Evolutionary conservation across 148 eudicot genomes (phyloP).

Genomic region (Chenopodium berlandieri): DNA sequence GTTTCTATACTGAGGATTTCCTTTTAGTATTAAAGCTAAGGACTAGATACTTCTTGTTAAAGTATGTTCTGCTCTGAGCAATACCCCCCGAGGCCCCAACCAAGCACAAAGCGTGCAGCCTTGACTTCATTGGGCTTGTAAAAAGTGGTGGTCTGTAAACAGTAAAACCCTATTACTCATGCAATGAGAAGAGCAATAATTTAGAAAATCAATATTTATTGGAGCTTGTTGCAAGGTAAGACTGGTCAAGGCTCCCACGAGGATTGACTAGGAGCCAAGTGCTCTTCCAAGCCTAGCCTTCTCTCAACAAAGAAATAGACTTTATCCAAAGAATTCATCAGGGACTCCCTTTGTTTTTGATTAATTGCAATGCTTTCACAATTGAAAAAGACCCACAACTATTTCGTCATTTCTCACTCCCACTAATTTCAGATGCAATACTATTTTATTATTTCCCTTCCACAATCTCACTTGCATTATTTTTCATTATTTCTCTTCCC

Average conservation of each 20-base stretch:
- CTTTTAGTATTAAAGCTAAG: neutral
- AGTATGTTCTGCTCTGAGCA: neutral
- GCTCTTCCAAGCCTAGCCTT: too few species aligned
- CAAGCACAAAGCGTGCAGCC: too few species aligned
- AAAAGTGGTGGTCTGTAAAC: neutral
- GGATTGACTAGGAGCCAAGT: neutral
- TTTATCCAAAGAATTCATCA: too few species aligned
- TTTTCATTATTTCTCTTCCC: too few species aligned
- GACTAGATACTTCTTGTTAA: neutral
- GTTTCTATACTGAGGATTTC: neutral
- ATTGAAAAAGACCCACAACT: too few species aligned
- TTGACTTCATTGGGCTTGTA: neutral
- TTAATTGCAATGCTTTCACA: too few species aligned
- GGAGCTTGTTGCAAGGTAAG: neutral
- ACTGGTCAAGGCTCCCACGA: neutral
- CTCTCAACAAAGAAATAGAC: too few species aligned
- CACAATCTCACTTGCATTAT: too few species aligned
- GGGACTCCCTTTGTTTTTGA: too few species aligned
- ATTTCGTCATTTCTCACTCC: too few species aligned
- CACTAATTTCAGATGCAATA: too few species aligned
- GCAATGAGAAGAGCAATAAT: neutral
- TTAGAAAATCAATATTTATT: neutral
- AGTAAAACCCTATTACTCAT: neutral
- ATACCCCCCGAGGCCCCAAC: neutral
- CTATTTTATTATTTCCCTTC: too few species aligned